Conservation (phyloP, 2,329 filamentous ascomycete species). For the Ceratocystis lukuohia region DNA sequence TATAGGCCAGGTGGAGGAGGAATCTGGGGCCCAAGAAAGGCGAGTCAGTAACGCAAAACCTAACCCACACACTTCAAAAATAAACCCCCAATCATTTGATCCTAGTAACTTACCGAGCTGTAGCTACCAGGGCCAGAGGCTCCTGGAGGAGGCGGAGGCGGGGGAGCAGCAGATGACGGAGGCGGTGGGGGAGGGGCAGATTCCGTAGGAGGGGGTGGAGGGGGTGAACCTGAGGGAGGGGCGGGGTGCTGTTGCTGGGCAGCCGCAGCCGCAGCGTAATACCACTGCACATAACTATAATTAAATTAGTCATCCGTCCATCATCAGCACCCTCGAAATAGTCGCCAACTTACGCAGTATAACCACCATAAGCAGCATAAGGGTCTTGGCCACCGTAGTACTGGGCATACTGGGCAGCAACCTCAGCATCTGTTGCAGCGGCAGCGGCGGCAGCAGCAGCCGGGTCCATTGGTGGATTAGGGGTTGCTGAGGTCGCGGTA, state of each 20-base stretch:
- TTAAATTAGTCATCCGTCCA: slow-evolving; percentile 20
- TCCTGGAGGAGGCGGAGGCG: slow-evolving; percentile 36
- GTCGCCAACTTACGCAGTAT: slow-evolving; percentile 47
- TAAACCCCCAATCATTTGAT: neutral
- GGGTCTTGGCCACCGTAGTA: slow-evolving; percentile 68
- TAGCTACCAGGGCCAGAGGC: slow-evolving; percentile 44
- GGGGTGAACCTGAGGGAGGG: slow-evolving; percentile 40
- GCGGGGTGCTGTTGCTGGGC: slow-evolving; percentile 37
- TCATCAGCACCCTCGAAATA: neutral
- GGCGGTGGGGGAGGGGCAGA: slow-evolving; percentile 41
- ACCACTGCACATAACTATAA: slow-evolving; percentile 50
- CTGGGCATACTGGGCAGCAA: slow-evolving; percentile 69
- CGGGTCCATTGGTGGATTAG: slow-evolving; percentile 19
- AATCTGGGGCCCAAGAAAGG: neutral
- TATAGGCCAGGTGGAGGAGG: slow-evolving; percentile 15
- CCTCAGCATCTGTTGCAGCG: slow-evolving; percentile 36
- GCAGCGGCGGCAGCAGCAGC: slow-evolving; percentile 10
- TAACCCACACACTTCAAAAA: neutral
- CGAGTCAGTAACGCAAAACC: slow-evolving; percentile 4
- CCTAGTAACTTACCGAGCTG: slow-evolving; percentile 42
- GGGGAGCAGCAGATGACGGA: slow-evolving; percentile 29
- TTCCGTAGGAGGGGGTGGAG: slow-evolving; percentile 46
- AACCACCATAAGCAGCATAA: slow-evolving; percentile 84
- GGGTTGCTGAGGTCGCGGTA: slow-evolving; percentile 24
- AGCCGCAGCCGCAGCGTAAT: slow-evolving; percentile 38